These are phyloP conservation scores for Geotrichum aggregatum DNA, from an alignment of 1,139 yeast species.

Conservation along the genomic window DNA sequence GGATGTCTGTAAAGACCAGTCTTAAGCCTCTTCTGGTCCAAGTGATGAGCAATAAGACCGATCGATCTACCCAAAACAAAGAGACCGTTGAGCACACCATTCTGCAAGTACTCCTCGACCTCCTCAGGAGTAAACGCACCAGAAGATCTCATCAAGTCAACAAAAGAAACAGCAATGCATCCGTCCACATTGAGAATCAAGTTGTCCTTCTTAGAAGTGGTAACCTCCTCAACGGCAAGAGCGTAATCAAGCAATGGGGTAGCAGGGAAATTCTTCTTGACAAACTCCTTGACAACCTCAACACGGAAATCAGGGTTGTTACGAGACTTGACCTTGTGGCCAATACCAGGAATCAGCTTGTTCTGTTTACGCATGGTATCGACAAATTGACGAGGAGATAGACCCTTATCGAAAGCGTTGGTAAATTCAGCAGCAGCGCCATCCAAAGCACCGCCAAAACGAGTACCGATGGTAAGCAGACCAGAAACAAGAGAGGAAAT, in stretches of 20 bases:
- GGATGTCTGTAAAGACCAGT: conserved; percentile 48
- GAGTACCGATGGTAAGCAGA: conserved; percentile 45
- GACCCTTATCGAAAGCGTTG: conserved; percentile 44
- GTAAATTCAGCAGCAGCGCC: conserved; percentile 48
- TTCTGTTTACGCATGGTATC: conserved; percentile 47
- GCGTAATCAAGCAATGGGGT: conserved; percentile 45
- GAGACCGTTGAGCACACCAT: conserved; percentile 48
- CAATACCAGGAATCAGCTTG: conserved; percentile 48
- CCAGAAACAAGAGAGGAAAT: conserved; percentile 47
- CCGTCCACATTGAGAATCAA: conserved; percentile 47
- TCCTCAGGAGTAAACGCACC: conserved; percentile 47
- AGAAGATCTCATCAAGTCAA: conserved; percentile 44
- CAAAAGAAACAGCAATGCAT: conserved; percentile 46
- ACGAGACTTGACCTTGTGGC: conserved; percentile 48
- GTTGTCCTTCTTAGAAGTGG: conserved; percentile 48
- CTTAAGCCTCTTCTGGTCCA: conserved; percentile 47
- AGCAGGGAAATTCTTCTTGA: conserved; percentile 45
- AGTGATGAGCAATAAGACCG: conserved; percentile 47
- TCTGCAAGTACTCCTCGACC: conserved; percentile 44
- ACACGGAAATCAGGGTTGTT: conserved; percentile 50
- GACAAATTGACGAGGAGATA: conserved; percentile 46
- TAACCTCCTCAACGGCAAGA: conserved; percentile 48
- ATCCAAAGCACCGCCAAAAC: conserved; percentile 48
- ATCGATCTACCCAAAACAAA: conserved; percentile 47
- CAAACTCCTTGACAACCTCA: conserved; percentile 47